Evolutionary conservation across 108 stramenopile genomes (phyloP), one percentile per base, ranked within the genome.

Genomic region (Bacterosira constricta): DNA sequence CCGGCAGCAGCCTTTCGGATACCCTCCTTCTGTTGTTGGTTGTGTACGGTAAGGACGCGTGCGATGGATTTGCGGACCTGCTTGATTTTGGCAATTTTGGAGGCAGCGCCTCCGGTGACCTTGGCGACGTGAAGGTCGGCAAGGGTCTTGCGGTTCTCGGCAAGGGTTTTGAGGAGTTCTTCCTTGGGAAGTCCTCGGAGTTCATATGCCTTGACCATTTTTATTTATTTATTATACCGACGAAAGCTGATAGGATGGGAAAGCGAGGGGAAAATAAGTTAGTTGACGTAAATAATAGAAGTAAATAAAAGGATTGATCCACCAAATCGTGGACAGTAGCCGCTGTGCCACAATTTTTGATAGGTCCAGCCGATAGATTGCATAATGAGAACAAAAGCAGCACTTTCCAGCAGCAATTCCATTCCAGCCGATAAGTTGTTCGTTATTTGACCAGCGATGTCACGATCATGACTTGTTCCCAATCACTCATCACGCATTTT

Each of bases 71-170:
- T 98, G 84, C 99, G 99, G 44, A 99, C 97, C 49, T 77, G 83
- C 79, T 96, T 92, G 90, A 99, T 99, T 92, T 99, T 99, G 72
- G 97, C 97, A 70, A 99, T 94, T 88, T 99, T 99, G 57, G 94
- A 92, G 21, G 96, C 96, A 15, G 99, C 97, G 32, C 97, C 97
- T 57, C 96, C 97, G 20, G 97, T 98, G 25, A 99, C 97, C 88
- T 99, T 94, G 67, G 97, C 97, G 21, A 98, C 97, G 66, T 96
- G 93, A 73, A 99, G 88, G 67, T 89, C 90, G 35, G 90, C 71
- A 45, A 98, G 91, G 66, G 98, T 97, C 79, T 93, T 90, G 75
- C 97, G 96, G 66, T 91, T 86, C 45, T 98, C 97, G 69, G 85
- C 81, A 58, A 99, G 94, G 51, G 83, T 85, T 84, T 94, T 94